Evolutionary conservation across 2,329 filamentous ascomycete species (phyloP), one percentile per base, ranked within the genome.

Genomic region (Corinectria fuckeliana): DNA sequence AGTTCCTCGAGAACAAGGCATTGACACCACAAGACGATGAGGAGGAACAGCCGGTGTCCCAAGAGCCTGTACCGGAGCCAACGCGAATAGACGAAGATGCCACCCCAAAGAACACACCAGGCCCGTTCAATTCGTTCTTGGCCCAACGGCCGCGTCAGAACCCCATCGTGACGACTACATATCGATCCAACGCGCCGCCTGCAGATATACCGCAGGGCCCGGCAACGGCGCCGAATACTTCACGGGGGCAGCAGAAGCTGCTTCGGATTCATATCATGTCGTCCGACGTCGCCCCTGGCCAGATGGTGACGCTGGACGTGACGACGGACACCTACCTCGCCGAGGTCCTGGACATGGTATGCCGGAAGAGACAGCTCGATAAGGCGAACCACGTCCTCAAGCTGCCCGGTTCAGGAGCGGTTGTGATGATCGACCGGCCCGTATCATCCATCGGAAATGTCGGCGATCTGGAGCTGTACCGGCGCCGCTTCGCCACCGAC

Each of bases 241-340:
- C 72, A 14, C 84, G 86, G 10, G 90, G 90, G 26, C 85, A 88
- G 56, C 85, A 91, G 68, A 91, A 89, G 74, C 85, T 91, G 3
- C 75, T 94, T 44, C 86, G 85, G 13, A 85, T 94, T 48, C 88
- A 92, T 72, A 91, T 92, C 65, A 81, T 87, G 75, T 87, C 86
- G 5, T 84, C 87, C 0, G 90, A 93, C 70, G 81, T 87, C 5
- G 83, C 89, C 8, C 86, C 91, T 45, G 89, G 90, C n/a, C 89
- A 90, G 69, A 87, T 88, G 78, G 84, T 92, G 21, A 89, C 88
- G 1, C 78, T 93, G 16, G 87, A 91, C 62, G 91, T 92, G 44
- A 93, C 90, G 0, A 92, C 90, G 0, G 91, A 94, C 66, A 94
- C 89, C 26, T 95, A 93, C 72, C 85, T 95, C 42, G 91, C 90